phyloP scores from a whole-genome alignment of 805 yeast genomes.

The Kazachstania martiniae region DNA sequence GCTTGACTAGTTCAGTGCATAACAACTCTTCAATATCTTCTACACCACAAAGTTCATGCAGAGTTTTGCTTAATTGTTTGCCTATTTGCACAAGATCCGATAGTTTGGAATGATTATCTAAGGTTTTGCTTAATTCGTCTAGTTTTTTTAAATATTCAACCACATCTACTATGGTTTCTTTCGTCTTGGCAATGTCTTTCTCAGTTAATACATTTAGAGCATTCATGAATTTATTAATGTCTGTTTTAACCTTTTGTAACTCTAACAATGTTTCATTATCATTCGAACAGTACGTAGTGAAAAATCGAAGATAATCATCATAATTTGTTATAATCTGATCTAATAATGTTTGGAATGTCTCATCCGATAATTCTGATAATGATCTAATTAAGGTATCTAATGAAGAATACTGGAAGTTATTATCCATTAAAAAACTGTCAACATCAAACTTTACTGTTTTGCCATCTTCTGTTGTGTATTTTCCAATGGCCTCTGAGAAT shows the following conservation, averaged over 20 bases:
- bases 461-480: slow-evolving; percentile 1
- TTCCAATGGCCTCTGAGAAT: slow-evolving; percentile 8
- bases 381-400: slow-evolving; percentile 22
- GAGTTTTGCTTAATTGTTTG: slow-evolving; percentile 14
- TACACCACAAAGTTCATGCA: slow-evolving; percentile 20
- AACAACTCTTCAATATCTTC: slow-evolving; percentile 14
- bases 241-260: slow-evolving; percentile 15
- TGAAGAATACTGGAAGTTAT: slow-evolving; percentile 25
- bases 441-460: slow-evolving; percentile 14
- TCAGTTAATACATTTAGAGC: slow-evolving; percentile 13
- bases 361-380: slow-evolving; percentile 15
- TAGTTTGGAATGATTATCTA: slow-evolving; percentile 12
- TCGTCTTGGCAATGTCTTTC: slow-evolving; percentile 14
- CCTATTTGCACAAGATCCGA: slow-evolving; percentile 11
- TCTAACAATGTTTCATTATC: slow-evolving; percentile 15
- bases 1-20: slow-evolving; percentile 10
- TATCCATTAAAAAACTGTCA: slow-evolving; percentile 21
- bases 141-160: slow-evolving; percentile 19
- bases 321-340: slow-evolving; percentile 19
- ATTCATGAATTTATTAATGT: slow-evolving; percentile 14
- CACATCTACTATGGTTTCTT: slow-evolving; percentile 16
- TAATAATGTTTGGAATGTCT: slow-evolving; percentile 16
- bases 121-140: slow-evolving; percentile 13
- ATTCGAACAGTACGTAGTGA: slow-evolving; percentile 13
- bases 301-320: slow-evolving; percentile 18